These are phyloP conservation scores for Metarhizium sp. DNA, from an alignment of 2,329 filamentous ascomycete genomes.

Conservation along the genomic window DNA sequence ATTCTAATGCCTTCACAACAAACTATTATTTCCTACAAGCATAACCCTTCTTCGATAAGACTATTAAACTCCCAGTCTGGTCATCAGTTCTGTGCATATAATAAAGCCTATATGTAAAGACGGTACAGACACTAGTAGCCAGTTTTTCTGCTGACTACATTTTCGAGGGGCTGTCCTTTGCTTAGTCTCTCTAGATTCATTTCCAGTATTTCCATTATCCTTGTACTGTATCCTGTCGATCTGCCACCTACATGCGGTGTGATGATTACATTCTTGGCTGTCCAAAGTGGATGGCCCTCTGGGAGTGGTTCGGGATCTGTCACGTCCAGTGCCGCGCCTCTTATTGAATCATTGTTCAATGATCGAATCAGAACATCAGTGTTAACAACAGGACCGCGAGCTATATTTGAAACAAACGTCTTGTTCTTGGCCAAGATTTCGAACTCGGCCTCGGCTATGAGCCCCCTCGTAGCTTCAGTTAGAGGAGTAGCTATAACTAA, in stretches of 20 bases:
- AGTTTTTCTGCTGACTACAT: conserved; percentile 27
- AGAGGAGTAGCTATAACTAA: neutral
- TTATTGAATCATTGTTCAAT: conserved; percentile 28
- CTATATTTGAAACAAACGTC: conserved; percentile 57
- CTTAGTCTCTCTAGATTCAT: conserved; percentile 29
- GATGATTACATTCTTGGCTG: conserved; percentile 53
- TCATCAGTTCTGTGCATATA: no score
- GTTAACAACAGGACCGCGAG: conserved; percentile 39
- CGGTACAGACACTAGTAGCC: conserved; percentile 7
- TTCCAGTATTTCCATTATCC: conserved; percentile 32
- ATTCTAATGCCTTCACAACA: no score
- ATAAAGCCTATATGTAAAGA: no score
- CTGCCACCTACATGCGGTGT: conserved; percentile 34
- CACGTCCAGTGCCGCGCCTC: conserved; percentile 61
- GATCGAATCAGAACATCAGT: conserved; percentile 46
- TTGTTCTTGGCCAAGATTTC: conserved; percentile 26
- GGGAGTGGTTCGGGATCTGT: conserved; percentile 65
- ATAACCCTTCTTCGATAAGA: no score
- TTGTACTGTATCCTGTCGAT: conserved; percentile 28
- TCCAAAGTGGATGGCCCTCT: conserved; percentile 53
- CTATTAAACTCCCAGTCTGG: no score
- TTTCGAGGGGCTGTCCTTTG: conserved; percentile 28
- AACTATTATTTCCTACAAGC: no score
- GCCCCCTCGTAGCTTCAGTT: neutral
- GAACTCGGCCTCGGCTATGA: conserved; percentile 25